Evolutionary conservation across 139 green algal genomes (phyloP), one percentile per base, ranked within the genome.

Genomic region (Tetraselmis striata): DNA sequence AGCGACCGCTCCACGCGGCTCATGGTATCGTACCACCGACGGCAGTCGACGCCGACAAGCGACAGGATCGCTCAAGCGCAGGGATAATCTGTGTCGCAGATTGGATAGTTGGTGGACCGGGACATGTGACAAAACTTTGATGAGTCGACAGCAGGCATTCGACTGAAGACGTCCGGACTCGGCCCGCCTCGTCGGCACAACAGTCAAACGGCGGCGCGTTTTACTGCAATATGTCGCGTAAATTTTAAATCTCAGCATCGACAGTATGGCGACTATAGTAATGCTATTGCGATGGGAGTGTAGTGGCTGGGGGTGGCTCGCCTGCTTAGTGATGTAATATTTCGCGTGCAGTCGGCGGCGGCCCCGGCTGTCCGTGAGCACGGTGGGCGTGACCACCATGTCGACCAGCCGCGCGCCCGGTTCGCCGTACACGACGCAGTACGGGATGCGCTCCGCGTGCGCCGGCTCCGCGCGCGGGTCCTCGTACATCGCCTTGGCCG

Each of bases 281-380:
- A n/a, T n/a, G n/a, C n/a, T n/a, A n/a, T n/a, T n/a, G n/a, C n/a
- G n/a, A n/a, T n/a, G n/a, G n/a, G n/a, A n/a, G n/a, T n/a, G n/a
- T n/a, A n/a, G n/a, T n/a, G n/a, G n/a, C n/a, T n/a, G n/a, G n/a
- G n/a, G n/a, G n/a, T n/a, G n/a, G n/a, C 80, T 24, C 31, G 84
- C 81, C 83, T 95, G 91, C 79, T 95, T 97, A 25, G 87, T 94
- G 87, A 98, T 97, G 92, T 99, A 99, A 91, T 99, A 99, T 1
- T 78, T 45, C 2, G 81, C 93, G 84, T 99, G 85, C 23, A 99
- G 88, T 2, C 93, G 88, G 80, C 97, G 84, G 23, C 58, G 59
- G 24, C 90, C 90, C 5, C 87, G 85, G 29, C 83, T 77, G 2
- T 78, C 77, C 79, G 94, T 91, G 74, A 98, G 82, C 84, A 98